A percentile compares a stretch with the other conserved stretches of the same genome.
Evolutionary conservation across 805 yeast genomes (phyloP).

Genomic region (Candida chauliodis): DNA sequence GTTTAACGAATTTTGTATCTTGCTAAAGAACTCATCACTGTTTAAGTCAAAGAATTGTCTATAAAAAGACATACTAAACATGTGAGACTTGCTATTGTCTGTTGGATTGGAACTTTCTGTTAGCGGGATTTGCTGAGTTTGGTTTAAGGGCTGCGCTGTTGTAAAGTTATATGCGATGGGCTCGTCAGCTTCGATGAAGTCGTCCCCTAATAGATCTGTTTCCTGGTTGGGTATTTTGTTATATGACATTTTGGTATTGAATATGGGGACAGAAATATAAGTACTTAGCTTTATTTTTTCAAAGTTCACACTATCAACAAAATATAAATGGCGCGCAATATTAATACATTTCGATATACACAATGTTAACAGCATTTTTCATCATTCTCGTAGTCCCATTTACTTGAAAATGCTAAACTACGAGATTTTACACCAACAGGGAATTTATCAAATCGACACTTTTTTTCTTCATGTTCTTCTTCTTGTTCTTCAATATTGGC

Average conservation of each 20-base stretch:
- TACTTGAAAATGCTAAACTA: background rate
- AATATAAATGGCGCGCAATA: too few relatives aligned
- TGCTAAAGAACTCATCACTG: slow-evolving; percentile 54
- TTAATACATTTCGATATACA: too few relatives aligned
- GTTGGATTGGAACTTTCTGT: background rate
- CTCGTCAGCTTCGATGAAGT: slow-evolving; percentile 21
- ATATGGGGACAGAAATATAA: too few relatives aligned
- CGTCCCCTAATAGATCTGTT: slow-evolving; percentile 13
- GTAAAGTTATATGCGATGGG: slow-evolving; percentile 4
- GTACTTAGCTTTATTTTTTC: too few relatives aligned
- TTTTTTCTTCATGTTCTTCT: too few relatives aligned
- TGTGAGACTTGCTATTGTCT: slow-evolving; percentile 25
- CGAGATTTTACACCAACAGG: background rate
- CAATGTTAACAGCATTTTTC: background rate
- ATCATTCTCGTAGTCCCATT: background rate
- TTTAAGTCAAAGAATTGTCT: slow-evolving; percentile 67
- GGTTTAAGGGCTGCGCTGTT: background rate
- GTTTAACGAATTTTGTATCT: slow-evolving; percentile 55
- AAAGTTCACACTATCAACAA: too few relatives aligned
- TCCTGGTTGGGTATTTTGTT: slow-evolving; percentile 4
- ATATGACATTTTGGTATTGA: slow-evolving; percentile 2
- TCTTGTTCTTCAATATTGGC: too few relatives aligned
- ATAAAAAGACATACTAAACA: slow-evolving; percentile 57
- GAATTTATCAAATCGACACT: background rate
- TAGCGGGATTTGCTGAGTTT: slow-evolving; percentile 1